phyloP scores from a whole-genome alignment of 106 monocot species.

The Vanilla planifolia region DNA sequence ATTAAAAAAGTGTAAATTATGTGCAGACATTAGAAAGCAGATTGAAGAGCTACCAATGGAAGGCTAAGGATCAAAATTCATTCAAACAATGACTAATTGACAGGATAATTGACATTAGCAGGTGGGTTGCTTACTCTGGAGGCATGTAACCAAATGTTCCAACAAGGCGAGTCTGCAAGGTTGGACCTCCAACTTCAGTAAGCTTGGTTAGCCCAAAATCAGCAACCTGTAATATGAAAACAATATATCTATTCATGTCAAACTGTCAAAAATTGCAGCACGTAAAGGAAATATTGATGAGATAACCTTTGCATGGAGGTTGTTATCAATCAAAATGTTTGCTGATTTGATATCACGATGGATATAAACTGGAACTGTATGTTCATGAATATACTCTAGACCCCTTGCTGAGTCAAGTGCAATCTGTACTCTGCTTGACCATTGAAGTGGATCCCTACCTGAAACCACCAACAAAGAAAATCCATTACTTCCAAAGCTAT shows the following conservation, averaged over 20 bases:
- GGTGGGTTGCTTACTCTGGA: constrained; percentile 68
- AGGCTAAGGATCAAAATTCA: too few relatives aligned
- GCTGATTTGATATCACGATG: constrained; percentile 98
- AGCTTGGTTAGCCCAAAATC: constrained; percentile 98
- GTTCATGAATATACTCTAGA: constrained; percentile 96
- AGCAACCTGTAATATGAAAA: constrained; percentile 57
- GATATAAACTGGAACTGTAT: constrained; percentile 83
- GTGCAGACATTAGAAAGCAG: too few relatives aligned
- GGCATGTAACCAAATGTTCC: constrained; percentile 99
- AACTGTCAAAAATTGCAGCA: not conserved
- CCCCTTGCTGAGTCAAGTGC: constrained; percentile 96
- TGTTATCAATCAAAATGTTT: constrained; percentile 88
- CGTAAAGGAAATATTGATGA: not conserved
- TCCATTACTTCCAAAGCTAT: too few relatives aligned
- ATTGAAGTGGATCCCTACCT: constrained; percentile 68
- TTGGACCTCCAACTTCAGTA: constrained; percentile 57
- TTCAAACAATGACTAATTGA: too few relatives aligned
- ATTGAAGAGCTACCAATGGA: too few relatives aligned
- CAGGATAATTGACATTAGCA: too few relatives aligned
- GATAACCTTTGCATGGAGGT: constrained; percentile 74
- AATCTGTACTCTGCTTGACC: constrained; percentile 83
- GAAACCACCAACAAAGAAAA: constrained; percentile 9
- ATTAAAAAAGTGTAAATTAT: too few relatives aligned
- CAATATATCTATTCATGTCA: not conserved
- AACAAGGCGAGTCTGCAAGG: constrained; percentile 48